These are phyloP conservation scores for Sclerotinia subarctica DNA, from an alignment of 2,329 filamentous ascomycete genomes.

Conservation along the genomic window DNA sequence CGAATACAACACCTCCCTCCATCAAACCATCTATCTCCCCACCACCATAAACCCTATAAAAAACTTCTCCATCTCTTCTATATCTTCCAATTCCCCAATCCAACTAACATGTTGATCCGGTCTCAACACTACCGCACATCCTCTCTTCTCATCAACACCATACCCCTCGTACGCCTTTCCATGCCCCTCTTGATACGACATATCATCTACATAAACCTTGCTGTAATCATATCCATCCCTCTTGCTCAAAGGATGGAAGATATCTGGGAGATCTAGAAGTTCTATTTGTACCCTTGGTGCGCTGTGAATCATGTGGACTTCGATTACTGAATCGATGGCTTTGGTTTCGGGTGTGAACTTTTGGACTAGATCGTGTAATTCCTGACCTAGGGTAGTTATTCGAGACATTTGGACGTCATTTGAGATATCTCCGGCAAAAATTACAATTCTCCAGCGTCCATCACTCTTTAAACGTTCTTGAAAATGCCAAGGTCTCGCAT, in stretches of 20 bases:
- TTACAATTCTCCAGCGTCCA: constrained; percentile 55
- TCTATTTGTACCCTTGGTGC: constrained; percentile 49
- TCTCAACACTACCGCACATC: constrained; percentile 57
- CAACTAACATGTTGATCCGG: constrained; percentile 65
- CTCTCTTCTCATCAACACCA: constrained; percentile 53
- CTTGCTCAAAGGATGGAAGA: constrained; percentile 48
- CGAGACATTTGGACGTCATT: constrained; percentile 43
- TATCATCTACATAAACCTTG: constrained; percentile 55
- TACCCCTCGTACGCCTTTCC: constrained; percentile 54
- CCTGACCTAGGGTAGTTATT: constrained; percentile 48
- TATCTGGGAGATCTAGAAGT: constrained; percentile 50
- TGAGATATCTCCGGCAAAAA: constrained; percentile 60
- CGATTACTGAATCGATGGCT: constrained; percentile 50
- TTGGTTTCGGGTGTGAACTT: constrained; percentile 42
- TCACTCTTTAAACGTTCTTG: constrained; percentile 55
- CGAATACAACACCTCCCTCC: background rate
- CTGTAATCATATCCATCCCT: constrained; percentile 53
- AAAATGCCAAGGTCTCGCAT: constrained; percentile 54
- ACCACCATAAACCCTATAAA: constrained; percentile 25
- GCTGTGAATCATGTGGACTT: constrained; percentile 60
- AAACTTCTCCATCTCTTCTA: constrained; percentile 22
- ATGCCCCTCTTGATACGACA: constrained; percentile 52
- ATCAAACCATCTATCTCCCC: background rate
- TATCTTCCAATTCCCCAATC: constrained; percentile 40
- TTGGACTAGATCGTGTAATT: constrained; percentile 46